These are phyloP conservation scores for Cordyceps militaris DNA, from an alignment of 2,329 filamentous ascomycete species.

Conservation along the genomic window DNA sequence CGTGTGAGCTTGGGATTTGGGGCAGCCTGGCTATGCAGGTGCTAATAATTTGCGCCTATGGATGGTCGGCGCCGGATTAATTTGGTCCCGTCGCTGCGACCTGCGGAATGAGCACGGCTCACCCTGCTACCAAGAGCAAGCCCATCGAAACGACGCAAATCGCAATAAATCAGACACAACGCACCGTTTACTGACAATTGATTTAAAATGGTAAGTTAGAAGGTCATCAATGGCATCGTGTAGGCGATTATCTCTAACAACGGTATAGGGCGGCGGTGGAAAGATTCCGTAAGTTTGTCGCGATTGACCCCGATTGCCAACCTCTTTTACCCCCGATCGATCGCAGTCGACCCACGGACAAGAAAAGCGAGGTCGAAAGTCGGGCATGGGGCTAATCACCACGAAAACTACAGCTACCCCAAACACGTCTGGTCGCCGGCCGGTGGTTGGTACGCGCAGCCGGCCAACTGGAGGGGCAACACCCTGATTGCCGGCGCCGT, in stretches of 20 bases:
- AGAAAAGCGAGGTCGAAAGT: background rate
- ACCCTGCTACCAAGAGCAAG: conserved; percentile 5
- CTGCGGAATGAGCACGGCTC: background rate
- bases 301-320: conserved; percentile 10
- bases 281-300: conserved; percentile 45
- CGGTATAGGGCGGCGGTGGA: conserved; percentile 65
- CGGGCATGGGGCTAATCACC: conserved; percentile 13
- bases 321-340: background rate
- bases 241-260: conserved; percentile 30
- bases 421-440: conserved; percentile 99
- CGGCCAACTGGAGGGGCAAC: conserved; percentile 90
- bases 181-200: conserved; percentile 27
- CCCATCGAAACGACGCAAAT: conserved; percentile 25
- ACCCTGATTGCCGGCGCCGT: conserved; percentile 68
- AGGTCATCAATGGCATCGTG: background rate
- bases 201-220: conserved; percentile 49
- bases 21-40: background rate
- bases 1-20: conserved; percentile 25
- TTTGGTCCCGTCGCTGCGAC: background rate
- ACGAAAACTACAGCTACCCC: conserved; percentile 61
- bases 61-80: conserved; percentile 12
- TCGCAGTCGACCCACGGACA: conserved; percentile 14
- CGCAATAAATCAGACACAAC: conserved; percentile 18
- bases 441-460: conserved; percentile 96
- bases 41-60: conserved; percentile 11